phyloP scores from a whole-genome alignment of 2,329 filamentous ascomycete species.

The Cordyceps militaris region DNA sequence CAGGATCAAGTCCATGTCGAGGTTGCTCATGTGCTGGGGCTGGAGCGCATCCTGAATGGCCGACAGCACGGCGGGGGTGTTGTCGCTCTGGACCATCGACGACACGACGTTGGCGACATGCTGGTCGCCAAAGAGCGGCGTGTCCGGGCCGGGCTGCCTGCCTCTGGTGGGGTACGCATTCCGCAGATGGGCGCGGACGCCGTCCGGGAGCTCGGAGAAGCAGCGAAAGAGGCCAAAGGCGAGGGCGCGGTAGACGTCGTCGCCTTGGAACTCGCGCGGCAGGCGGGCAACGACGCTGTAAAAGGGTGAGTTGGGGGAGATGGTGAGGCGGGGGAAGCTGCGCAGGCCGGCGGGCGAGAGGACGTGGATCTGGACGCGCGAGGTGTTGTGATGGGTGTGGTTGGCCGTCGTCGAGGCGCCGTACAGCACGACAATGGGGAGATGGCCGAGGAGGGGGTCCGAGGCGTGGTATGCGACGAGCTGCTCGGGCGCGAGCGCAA shows the following conservation, averaged over 20 bases:
- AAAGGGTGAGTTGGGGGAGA: constrained; percentile 85
- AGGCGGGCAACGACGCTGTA: constrained; percentile 87
- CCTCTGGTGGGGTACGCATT: constrained; percentile 48
- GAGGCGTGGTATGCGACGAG: constrained; percentile 83
- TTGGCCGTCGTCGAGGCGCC: constrained; percentile 85
- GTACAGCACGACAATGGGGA: constrained; percentile 84
- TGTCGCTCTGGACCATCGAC: constrained; percentile 75
- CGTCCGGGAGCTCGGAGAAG: constrained; percentile 76
- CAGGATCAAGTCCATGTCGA: constrained; percentile 82
- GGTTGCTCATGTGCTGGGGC: constrained; percentile 73
- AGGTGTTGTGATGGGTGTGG: constrained; percentile 75
- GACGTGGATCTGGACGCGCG: constrained; percentile 89
- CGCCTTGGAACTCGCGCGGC: constrained; percentile 89
- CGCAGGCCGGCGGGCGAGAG: constrained; percentile 83
- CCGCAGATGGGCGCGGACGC: constrained; percentile 65
- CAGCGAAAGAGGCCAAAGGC: constrained; percentile 93
- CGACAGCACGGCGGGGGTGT: constrained; percentile 62
- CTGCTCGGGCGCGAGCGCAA: constrained; percentile 72
- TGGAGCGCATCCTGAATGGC: constrained; percentile 70
- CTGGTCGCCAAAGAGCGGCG: constrained; percentile 75
- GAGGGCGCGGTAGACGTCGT: constrained; percentile 83
- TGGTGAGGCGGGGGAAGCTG: constrained; percentile 83
- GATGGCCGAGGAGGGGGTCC: constrained; percentile 74
- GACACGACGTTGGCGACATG: constrained; percentile 88
- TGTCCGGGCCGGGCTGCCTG: constrained; percentile 50